Base-by-base conservation (phyloP, 208 protist species). In the Acanthamoeba divionensis region DNA sequence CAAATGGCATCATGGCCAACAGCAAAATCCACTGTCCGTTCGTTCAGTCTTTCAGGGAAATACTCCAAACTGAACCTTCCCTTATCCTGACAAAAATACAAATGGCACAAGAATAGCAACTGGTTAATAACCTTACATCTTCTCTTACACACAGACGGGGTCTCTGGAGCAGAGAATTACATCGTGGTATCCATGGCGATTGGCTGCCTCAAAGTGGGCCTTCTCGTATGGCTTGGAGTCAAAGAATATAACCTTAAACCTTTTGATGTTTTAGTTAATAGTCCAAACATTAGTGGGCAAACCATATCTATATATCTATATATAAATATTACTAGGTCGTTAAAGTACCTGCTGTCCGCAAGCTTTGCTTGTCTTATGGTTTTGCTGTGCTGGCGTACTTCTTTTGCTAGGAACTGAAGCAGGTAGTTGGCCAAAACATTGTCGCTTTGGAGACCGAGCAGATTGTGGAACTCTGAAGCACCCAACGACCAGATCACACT, bases 1-100 rank as follows among this genome's bases (percentile, higher is more conserved):
- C 93, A 94, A 21, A 96, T 79, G 26, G 91, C 93, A 8, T 93
- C 57, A 31, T 36, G 89, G 48, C 92, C 94, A 29, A 83, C 65
- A 5, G 92, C 91, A 6, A 92, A 8, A 29, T 24, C 29, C 7
- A 80, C 91, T 5, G 63, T 69, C 2, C 48, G 44, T 44, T 62
- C 63, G 60, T 41, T 77, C 62, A 89, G 26, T 24, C 75, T 29
- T 29, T 86, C 50, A 12, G 75, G 75, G 54, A 29, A 86, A 29
- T 52, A 86, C 33, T 57, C 66, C 31, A 65, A 66, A 29, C 29
- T 4, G 33, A 38, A 86, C n/a, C 66, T 36, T 3, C 29, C 47
- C 71, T 82, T n/a, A 15, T 21, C 71, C 36, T 33, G 0, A 15
- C 36, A 5, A 24, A 10, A 57, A 62, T 8, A n/a, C 71, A 82